Evolutionary conservation across 306 rosid species (phyloP), one percentile per base, ranked within the genome.

Genomic region (Ormosia semicastrata): DNA sequence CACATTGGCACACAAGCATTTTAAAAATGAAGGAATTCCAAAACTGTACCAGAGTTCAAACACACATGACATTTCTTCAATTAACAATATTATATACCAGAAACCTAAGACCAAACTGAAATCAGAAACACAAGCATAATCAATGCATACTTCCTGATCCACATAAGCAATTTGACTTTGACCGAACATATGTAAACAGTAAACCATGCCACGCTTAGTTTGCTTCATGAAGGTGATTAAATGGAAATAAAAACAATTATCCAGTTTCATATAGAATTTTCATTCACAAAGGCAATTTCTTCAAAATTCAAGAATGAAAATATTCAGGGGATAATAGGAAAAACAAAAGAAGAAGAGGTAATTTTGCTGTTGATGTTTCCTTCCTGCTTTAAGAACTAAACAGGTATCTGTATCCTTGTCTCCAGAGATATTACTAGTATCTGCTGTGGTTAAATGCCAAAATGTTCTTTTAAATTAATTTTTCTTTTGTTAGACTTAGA

Each of bases 1-100:
- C 18, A 79, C 11, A 76, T 54, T 56, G 57, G 37, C 11, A 76
- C 78, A 52, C 34, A 18, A 70, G 66, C 79, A 71, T 52, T 52
- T 33, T 18, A 59, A 76, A 78, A 44, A 52, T 32, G 69, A 81
- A 15, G 59, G 17, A 76, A 62, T 7, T 33, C 76, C 43, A 64
- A 80, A 36, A 68, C 24, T 47, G 7, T 5, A 57, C 33, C 64
- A 66, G 15, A 74, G 34, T 37, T 67, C 39, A 80, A 60, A 62
- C 53, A 36, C 15, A 53, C 1, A 5, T 13, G 49, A 10, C 73
- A 56, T 34, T 53, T 24, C 33, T 53, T 81, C 65, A 32, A 34
- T 52, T 14, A 75, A 43, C 36, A 53, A 63, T 9, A 67, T 44
- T 30, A 17, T 69, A 46, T 47, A 57, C 70, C 15, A 50, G 49